These are phyloP conservation scores for Pythium pyrilobum DNA, from an alignment of 352 stramenopile species.

Conservation along the genomic window DNA sequence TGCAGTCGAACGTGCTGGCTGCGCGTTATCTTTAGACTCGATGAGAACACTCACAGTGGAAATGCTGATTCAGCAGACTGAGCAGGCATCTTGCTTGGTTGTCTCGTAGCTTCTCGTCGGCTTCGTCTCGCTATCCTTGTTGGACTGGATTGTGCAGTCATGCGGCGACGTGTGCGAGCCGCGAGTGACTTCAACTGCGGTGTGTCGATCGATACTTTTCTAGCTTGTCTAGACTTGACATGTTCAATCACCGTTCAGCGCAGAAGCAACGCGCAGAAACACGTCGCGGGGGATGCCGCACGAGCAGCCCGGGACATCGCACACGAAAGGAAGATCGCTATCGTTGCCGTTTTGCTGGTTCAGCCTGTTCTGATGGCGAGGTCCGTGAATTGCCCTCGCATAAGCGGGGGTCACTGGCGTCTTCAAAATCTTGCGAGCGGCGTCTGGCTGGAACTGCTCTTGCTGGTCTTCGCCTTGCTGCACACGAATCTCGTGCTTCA, in stretches of 20 bases:
- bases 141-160: too few species aligned
- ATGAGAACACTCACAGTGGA: too few species aligned
- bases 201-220: too few species aligned
- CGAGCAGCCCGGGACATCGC: slow-evolving; percentile 40
- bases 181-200: too few species aligned
- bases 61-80: too few species aligned
- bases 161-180: too few species aligned
- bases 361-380: not conserved
- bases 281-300: slow-evolving; percentile 61
- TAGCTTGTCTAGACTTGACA: too few species aligned
- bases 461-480: not conserved
- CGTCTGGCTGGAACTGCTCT: not conserved
- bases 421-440: slow-evolving; percentile 2
- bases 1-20: too few species aligned
- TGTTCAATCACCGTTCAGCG: slow-evolving; percentile 51
- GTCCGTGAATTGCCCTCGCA: slow-evolving; percentile 6
- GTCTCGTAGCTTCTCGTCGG: too few species aligned
- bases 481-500: slow-evolving; percentile 9
- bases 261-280: slow-evolving; percentile 40
- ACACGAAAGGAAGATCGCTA: slow-evolving; percentile 27
- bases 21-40: too few species aligned
- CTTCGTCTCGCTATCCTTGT: too few species aligned
- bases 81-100: too few species aligned
- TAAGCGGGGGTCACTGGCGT: slow-evolving; percentile 8
- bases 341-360: not conserved